These are phyloP conservation scores for Colletotrichum tropicicola DNA, from an alignment of 2,329 filamentous ascomycete species.

Conservation along the genomic window DNA sequence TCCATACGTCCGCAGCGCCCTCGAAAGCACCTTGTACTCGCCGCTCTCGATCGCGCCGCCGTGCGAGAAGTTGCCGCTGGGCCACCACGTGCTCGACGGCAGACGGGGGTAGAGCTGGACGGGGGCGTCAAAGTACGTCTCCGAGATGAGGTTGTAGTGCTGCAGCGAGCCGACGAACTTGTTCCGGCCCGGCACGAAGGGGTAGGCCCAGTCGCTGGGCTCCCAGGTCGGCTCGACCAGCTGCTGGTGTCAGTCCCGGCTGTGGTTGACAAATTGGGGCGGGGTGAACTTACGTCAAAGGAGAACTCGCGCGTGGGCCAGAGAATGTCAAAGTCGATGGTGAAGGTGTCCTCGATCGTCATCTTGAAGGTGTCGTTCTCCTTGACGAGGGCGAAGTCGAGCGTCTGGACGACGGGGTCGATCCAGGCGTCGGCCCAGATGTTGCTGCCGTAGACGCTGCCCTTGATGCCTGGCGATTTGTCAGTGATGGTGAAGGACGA, in stretches of 20 bases:
- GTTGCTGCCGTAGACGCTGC: constrained; percentile 40
- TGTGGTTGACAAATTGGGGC: background rate
- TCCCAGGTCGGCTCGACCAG: constrained; percentile 11
- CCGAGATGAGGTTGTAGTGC: background rate
- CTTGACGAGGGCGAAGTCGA: constrained; percentile 35
- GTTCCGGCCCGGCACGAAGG: constrained; percentile 54
- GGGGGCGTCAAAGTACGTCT: background rate
- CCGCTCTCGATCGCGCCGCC: constrained; percentile 23
- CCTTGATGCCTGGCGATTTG: constrained; percentile 38
- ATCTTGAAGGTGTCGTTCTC: constrained; percentile 47
- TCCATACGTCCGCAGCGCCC: constrained; percentile 60
- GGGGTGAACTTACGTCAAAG: constrained; percentile 1
- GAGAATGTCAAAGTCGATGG: constrained; percentile 29
- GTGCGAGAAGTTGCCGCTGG: constrained; percentile 6
- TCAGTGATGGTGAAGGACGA: too few relatives aligned
- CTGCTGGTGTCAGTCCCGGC: background rate
- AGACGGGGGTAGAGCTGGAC: background rate
- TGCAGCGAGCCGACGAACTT: constrained; percentile 41
- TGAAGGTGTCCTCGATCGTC: constrained; percentile 34
- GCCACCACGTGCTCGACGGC: background rate
- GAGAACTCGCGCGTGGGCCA: constrained; percentile 54
- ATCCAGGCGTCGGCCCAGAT: constrained; percentile 36
- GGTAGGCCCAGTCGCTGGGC: constrained; percentile 52
- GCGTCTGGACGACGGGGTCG: constrained; percentile 40
- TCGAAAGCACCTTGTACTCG: constrained; percentile 41